Evolutionary conservation across 108 stramenopile species (phyloP).

Genomic region (Cyclostephanos tholiformis): DNA sequence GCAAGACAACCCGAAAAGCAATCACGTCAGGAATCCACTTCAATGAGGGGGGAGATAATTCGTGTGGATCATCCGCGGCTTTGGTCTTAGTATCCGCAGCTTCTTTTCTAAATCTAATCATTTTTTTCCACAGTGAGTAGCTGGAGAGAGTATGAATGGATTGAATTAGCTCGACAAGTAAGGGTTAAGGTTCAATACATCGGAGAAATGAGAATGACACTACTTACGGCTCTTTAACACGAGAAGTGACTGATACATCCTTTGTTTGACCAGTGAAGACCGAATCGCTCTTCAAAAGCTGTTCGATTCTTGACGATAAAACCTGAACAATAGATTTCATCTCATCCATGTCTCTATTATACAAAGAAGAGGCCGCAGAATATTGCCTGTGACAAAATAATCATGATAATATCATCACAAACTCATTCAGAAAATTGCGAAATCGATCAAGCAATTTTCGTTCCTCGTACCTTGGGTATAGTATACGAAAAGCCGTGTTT

Average conservation of each 20-base stretch:
- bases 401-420: background rate
- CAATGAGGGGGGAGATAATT: conserved; percentile 15
- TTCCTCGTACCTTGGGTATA: conserved; percentile 49
- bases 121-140: conserved; percentile 74
- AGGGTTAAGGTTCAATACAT: too few species aligned
- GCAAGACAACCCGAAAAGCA: conserved; percentile 71
- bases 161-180: background rate
- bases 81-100: conserved; percentile 62
- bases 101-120: conserved; percentile 75
- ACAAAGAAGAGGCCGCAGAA: conserved; percentile 59
- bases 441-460: background rate
- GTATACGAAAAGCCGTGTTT: conserved; percentile 68
- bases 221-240: conserved; percentile 70
- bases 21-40: conserved; percentile 68
- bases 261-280: conserved; percentile 55
- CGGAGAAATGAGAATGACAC: too few species aligned
- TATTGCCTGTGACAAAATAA: conserved; percentile 51
- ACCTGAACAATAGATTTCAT: conserved; percentile 58
- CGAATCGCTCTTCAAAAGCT: conserved; percentile 56
- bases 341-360: conserved; percentile 52
- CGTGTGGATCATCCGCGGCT: background rate
- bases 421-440: background rate
- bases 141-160: background rate
- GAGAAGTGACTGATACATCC: conserved; percentile 55
- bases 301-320: conserved; percentile 51